phyloP scores from a whole-genome alignment of 2,329 filamentous ascomycete species.

The Ophiostoma himal-ulmi region DNA sequence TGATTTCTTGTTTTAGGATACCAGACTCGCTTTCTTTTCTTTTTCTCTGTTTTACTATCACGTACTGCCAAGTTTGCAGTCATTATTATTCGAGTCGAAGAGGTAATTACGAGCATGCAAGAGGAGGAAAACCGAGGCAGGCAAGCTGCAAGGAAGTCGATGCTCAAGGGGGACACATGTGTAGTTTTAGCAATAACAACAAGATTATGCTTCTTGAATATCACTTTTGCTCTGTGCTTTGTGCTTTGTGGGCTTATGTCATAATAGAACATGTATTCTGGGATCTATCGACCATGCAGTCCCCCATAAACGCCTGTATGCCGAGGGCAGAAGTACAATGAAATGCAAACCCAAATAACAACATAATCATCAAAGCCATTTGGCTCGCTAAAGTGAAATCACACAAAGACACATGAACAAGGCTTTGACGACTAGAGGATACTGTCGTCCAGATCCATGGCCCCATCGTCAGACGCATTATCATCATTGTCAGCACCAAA shows the following conservation, averaged over 20 bases:
- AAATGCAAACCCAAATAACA: background rate
- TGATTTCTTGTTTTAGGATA: conserved; percentile 25
- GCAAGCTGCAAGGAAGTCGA: background rate
- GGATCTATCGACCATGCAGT: background rate
- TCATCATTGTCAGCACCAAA: conserved; percentile 38
- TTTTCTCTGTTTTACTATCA: background rate
- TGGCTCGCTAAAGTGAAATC: background rate
- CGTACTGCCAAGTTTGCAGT: background rate
- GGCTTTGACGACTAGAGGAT: background rate
- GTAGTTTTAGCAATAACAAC: conserved; percentile 1
- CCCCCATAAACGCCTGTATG: background rate
- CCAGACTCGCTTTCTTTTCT: conserved; percentile 17
- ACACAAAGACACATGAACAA: background rate
- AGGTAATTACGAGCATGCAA: background rate
- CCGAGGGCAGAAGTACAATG: background rate
- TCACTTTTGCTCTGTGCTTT: background rate
- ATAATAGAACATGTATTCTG: background rate
- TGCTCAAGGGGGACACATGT: conserved; percentile 33
- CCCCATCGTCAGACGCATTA: conserved; percentile 24
- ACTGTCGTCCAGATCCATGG: conserved; percentile 48
- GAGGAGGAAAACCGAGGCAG: background rate
- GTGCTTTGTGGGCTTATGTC: background rate
- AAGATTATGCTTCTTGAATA: background rate
- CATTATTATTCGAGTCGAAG: background rate
- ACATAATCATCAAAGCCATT: background rate